These are phyloP conservation scores for Betula pendula DNA, from an alignment of 306 rosid species.

Conservation along the genomic window DNA sequence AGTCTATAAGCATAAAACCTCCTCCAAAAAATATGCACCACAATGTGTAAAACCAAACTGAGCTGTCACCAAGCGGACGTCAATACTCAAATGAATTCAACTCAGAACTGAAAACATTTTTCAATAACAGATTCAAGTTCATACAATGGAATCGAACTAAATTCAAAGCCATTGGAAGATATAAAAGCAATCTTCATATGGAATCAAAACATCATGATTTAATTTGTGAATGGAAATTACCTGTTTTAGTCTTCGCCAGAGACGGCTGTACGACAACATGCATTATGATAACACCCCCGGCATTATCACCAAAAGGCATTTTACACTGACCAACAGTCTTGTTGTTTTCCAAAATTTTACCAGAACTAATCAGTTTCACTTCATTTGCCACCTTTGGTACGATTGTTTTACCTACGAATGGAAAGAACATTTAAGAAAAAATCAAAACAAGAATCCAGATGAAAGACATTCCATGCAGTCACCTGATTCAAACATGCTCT, in stretches of 20 bases:
- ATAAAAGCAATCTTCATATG: not conserved
- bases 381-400: conserved; percentile 93
- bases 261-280: conserved; percentile 93
- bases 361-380: conserved; percentile 87
- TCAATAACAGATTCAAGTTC: not conserved
- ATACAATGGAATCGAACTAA: not conserved
- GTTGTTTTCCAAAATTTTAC: conserved; percentile 96
- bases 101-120: conserved; percentile 15
- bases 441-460: conserved; percentile 10
- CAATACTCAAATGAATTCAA: conserved; percentile 13
- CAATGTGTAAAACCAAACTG: conserved; percentile 24
- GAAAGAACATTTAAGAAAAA: conserved; percentile 12
- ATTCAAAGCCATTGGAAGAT: conserved; percentile 4
- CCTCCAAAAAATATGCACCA: not conserved
- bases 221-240: conserved; percentile 37
- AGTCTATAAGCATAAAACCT: not conserved
- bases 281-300: conserved; percentile 72
- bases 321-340: conserved; percentile 93
- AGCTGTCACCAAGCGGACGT: conserved; percentile 17
- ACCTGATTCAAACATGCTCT: not conserved
- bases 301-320: conserved; percentile 71
- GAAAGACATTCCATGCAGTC: not conserved
- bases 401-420: conserved; percentile 64
- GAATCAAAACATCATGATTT: conserved; percentile 7
- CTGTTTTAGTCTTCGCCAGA: conserved; percentile 72